Base-by-base conservation (phyloP, 2,329 filamentous ascomycete species). In the Cercospora zeina region DNA sequence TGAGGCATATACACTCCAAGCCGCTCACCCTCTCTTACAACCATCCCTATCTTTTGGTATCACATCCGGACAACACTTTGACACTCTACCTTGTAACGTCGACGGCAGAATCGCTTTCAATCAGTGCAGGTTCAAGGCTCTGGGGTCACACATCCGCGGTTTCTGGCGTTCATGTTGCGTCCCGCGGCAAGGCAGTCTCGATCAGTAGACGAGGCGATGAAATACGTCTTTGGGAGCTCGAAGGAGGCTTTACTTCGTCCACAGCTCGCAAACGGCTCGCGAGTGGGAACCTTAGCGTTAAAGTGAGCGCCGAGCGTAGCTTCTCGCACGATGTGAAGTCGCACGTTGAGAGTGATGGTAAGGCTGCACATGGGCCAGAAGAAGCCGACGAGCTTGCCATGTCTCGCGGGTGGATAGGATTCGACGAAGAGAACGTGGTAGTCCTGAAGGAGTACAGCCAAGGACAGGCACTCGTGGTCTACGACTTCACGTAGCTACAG, bases 71-170 rank as follows among this genome's bases (percentile, higher is more conserved):
- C 75, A 97, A 97, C 72, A 96, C 93, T 0, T 79, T 96, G 27
- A 87, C 91, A 1, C 80, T 96, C 34, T 89, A 95, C 71, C 81
- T 96, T 33, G 90, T 93, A 68, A 91, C 85, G 3, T 93, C 91
- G 0, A 90, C 84, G 3, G 78, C 85, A 1, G 82, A 85, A 0
- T 72, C 75, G 1, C 80, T 96, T 1, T 85, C 83, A 0, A 87
- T 97, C 59, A 88, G 89, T 37, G 78, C 86, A 0, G 90, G 89
- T 0, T 88, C 87, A 66, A 84, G 91, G 30, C 83, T 97, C 5
- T 96, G 91, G 90, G 93, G 93, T 7, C 93, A 96, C 72, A 96
- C 93, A 0, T 96, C 92, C 1, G 90, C 90, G 2, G 91, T 97
- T 34, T 91, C 90, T 54, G 88, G 90, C 33, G 91, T 90, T 7